Evolutionary conservation across 139 green algal genomes (phyloP).

Genomic region (Micromonas pusilla): DNA sequence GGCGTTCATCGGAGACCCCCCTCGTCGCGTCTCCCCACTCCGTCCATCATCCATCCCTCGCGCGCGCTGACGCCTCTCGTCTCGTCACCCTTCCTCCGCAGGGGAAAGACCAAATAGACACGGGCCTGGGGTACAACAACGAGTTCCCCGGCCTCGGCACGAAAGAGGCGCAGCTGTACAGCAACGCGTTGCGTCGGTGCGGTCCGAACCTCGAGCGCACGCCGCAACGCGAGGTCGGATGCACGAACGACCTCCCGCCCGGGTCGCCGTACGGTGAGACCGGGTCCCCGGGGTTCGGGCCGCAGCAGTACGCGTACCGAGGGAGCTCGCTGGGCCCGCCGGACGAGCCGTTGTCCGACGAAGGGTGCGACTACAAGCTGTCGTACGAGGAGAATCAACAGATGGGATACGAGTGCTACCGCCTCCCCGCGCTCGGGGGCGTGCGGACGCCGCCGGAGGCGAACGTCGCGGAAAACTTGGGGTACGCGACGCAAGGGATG

Average conservation of each 20-base stretch:
- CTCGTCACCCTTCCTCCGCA: not conserved
- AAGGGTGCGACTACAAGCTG: conserved; percentile 5
- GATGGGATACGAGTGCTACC: conserved; percentile 2
- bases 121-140: conserved; percentile 19
- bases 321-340: conserved; percentile 14
- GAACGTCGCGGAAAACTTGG: not conserved
- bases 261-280: not conserved
- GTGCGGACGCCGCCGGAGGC: not conserved
- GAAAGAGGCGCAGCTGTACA: not conserved
- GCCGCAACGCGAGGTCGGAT: conserved; percentile 3
- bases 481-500: not conserved
- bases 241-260: not conserved
- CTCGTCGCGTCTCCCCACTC: not conserved
- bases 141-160: not conserved
- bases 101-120: conserved; percentile 11
- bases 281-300: not conserved
- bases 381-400: not conserved
- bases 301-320: conserved; percentile 18
- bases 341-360: not conserved
- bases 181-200: conserved; percentile 7
- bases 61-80: not conserved
- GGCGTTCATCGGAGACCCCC: not conserved
- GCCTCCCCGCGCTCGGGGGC: not conserved
- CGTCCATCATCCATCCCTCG: not conserved
- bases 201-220: conserved; percentile 16